Percentiles rank a stretch among this genome's conserved stretches.
phyloP scores from a whole-genome alignment of 1,284 basidiomycete species.

The Inonotus hispidus region DNA sequence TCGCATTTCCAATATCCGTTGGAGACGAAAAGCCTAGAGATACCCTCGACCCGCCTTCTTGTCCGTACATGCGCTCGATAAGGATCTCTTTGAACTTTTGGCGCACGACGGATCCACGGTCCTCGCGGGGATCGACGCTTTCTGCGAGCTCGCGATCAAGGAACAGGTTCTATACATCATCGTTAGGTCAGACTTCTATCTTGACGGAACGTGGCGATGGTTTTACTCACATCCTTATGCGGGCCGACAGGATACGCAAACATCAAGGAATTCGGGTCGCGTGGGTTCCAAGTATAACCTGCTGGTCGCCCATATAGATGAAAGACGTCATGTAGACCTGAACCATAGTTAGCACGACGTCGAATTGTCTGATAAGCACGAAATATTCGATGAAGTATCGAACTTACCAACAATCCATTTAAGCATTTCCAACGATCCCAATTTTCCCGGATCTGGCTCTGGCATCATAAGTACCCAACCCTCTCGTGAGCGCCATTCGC shows the following conservation, averaged over 20 bases:
- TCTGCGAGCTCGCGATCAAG: constrained; percentile 84
- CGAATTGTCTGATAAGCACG: constrained; percentile 20
- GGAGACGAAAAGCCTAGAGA: constrained; percentile 2
- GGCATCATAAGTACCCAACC: constrained; percentile 89
- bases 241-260: constrained; percentile 79
- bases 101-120: constrained; percentile 67
- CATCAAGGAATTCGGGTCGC: constrained; percentile 71
- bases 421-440: constrained; percentile 75
- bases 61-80: constrained; percentile 55
- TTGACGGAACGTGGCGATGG: not conserved
- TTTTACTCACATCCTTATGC: constrained; percentile 56
- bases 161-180: constrained; percentile 64
- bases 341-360: constrained; percentile 13
- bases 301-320: constrained; percentile 81
- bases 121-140: constrained; percentile 72
- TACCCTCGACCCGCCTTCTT: constrained; percentile 18
- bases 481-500: constrained; percentile 55
- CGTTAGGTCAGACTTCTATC: not conserved
- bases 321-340: constrained; percentile 84
- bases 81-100: constrained; percentile 59
- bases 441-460: constrained; percentile 51
- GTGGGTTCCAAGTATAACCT: constrained; percentile 82
- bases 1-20: not conserved
- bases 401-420: constrained; percentile 84
- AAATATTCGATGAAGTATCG: constrained; percentile 5